Base-by-base conservation (phyloP, 805 yeast genomes). In the Saccharomycopsis microspora region DNA sequence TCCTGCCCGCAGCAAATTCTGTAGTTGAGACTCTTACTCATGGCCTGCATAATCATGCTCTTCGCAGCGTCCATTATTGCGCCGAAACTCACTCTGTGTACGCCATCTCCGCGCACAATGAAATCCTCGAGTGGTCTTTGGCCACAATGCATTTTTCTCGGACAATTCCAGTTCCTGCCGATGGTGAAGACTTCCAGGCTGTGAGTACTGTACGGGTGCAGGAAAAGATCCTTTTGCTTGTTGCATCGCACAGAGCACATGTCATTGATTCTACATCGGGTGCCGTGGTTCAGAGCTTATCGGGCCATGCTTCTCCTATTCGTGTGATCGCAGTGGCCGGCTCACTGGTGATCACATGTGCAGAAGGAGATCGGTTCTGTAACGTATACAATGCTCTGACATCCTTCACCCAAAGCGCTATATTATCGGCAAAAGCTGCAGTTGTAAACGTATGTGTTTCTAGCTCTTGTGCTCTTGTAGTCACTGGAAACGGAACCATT, bases 311-410 rank as follows among this genome's bases (percentile, higher is more conserved):
- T 32, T 73, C 84, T 19, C 81, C 87, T 3, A 72, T 86, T 39
- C 70, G 69, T 55, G 63, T 76, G 8, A 63, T 81, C 7, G 48
- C 71, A 36, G 64, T 72, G 4, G 58, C 71, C 19, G 64, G 54
- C 10, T 58, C 62, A 34, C 61, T 64, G 5, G 77, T 87, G 56
- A 62, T 85, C 40, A 80, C 93, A 1, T 74, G 82, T 45, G 94
- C 96, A 1, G 68, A 68, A 35, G 81, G 80, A 51, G 97, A 89
- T 62, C 74, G 97, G 55, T 87, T 85, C 61, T 71, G 88, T 55
- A 86, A 86, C 60, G 67, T 84, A 36, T 80, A 82, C 58, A 73
- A 82, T 7, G 47, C 78, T 2, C 47, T 60, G 3, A 60, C 67
- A n/a, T 58, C 64, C 32, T 58, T 76, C 3, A 61, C 60, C 47